Percentiles rank a stretch among this genome's conserved stretches.
phyloP scores from a whole-genome alignment of 257 asterid genomes.

The Solanum tacnaense region DNA sequence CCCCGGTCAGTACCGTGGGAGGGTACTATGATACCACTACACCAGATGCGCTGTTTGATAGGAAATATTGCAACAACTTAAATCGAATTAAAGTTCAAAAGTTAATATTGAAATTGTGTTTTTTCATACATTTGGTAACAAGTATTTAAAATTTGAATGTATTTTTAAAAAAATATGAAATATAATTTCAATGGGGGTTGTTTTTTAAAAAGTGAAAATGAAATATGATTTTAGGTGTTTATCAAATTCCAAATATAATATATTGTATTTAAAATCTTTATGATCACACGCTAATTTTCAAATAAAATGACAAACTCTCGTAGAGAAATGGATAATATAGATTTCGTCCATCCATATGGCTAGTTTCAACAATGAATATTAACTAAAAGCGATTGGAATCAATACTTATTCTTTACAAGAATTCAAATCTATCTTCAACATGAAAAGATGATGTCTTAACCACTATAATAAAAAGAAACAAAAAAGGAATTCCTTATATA shows the following conservation, averaged over 20 bases:
- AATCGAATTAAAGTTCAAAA: no score
- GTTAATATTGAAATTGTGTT: no score
- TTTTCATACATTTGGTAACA: no score
- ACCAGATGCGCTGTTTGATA: constrained; percentile 69
- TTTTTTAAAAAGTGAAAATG: background rate
- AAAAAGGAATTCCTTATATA: background rate
- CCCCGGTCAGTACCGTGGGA: constrained; percentile 99
- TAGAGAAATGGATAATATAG: no score
- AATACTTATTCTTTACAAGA: no score
- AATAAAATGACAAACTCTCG: background rate
- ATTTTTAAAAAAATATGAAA: no score
- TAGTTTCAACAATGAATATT: background rate
- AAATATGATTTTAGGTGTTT: no score
- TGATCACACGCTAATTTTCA: background rate
- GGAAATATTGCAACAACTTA: accelerated
- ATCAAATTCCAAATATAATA: no score
- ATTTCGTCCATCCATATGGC: background rate
- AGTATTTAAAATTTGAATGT: no score
- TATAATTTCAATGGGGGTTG: background rate
- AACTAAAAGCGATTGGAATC: background rate
- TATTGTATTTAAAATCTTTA: no score
- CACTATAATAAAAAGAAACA: background rate
- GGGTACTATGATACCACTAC: constrained; percentile 99
- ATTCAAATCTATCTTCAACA: no score
- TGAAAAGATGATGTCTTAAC: no score